Percentiles rank a stretch among this genome's conserved stretches.
Conservation (phyloP, 2,329 filamentous ascomycete species). For the Cladosporium sp. region DNA sequence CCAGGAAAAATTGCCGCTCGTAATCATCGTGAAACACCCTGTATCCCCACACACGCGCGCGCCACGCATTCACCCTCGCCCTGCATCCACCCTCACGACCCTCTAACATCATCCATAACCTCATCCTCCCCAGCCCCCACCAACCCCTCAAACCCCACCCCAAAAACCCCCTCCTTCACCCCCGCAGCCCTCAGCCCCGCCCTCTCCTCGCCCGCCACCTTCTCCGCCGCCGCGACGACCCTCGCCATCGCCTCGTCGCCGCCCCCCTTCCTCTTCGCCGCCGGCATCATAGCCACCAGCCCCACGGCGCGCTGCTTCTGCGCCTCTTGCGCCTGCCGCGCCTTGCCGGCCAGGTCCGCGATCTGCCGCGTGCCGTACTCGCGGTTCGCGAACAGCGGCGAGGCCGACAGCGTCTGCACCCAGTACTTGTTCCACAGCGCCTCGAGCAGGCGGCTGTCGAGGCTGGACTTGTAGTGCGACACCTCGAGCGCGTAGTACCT, state of each 20-base stretch:
- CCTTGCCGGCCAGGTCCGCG: conserved; percentile 76
- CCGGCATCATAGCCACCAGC: conserved; percentile 18
- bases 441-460: conserved; percentile 81
- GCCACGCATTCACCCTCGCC: neutral
- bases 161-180: conserved; percentile 59
- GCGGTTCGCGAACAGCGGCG: conserved; percentile 81
- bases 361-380: conserved; percentile 93
- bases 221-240: conserved; percentile 54
- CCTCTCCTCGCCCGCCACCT: conserved; percentile 56
- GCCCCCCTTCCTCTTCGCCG: conserved; percentile 19
- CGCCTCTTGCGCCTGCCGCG: conserved; percentile 43
- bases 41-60: neutral
- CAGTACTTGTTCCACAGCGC: conserved; percentile 98
- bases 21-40: neutral
- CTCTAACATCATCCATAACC: conserved; percentile 25
- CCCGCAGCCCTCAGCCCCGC: conserved; percentile 57
- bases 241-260: conserved; percentile 51
- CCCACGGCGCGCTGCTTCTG: conserved; percentile 24
- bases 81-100: neutral
- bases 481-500: conserved; percentile 90
- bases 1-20: neutral
- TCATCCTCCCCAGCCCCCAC: conserved; percentile 11
- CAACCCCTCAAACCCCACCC: conserved; percentile 16
- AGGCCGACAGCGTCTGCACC: conserved; percentile 92
- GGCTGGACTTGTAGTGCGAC: conserved; percentile 86